Base-by-base conservation (phyloP, 768 basidiomycete genomes). In the Boletus vinaceobasis region DNA sequence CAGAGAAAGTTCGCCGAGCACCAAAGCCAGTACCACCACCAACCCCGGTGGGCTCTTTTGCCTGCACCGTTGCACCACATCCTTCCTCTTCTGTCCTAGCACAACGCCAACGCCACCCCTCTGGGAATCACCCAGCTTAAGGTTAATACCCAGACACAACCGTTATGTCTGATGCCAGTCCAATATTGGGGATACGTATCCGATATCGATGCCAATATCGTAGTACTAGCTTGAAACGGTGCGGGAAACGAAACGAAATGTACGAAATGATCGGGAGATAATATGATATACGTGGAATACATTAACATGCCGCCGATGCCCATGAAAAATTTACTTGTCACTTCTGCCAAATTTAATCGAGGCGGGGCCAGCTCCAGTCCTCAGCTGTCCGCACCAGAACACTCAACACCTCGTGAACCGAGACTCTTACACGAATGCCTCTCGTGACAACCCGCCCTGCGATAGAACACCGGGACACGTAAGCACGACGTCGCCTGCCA, bases 391-490 rank as follows among this genome's bases (percentile, higher is more conserved):
- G 14, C 14, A 31, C 58, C 23, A 35, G 8, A 23, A 52, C 27
- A 27, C 14, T 23, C 45, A 31, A 39, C 32, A 42, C 32, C 7
- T 44, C 46, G 39, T 31, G 23, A 43, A 48, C 55, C 51, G 52
- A 37, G 2, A 23, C 2, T 23, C 23, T 23, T 23, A 23, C 23
- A 23, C 23, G 4, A 23, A 23, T 23, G 23, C 23, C 23, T 85
- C 82, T 62, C 77, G 76, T 53, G 79, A 68, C 55, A 84, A 65
- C 27, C 73, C 79, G 32, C 68, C 73, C 82, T 86, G 63, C 23
- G 45, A 58, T 50, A 48, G 55, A 58, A 50, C 37, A 10, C 55
- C 56, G 53, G 15, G 19, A 56, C 58, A 70, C 59, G 65, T 73
- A 61, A 71, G 65, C 26, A 64, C 56, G 5, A 48, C 57, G n/a